Percentiles rank a stretch among this genome's conserved stretches.
These are phyloP conservation scores for Meripilus lineatus DNA, from an alignment of 1,284 basidiomycete genomes.

Conservation along the genomic window DNA sequence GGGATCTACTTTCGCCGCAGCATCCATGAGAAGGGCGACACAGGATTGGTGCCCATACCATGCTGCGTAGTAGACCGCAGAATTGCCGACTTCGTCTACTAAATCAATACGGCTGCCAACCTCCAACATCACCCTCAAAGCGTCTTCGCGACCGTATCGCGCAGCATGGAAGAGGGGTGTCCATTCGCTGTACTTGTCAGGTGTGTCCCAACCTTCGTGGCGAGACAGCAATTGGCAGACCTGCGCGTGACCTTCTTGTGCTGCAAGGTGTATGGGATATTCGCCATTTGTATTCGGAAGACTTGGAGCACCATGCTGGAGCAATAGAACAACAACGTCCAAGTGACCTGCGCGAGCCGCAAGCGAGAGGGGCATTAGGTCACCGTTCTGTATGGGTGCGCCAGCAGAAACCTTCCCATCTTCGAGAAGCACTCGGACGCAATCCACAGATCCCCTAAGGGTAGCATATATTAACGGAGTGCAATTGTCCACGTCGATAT, in stretches of 20 bases:
- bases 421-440: conserved; percentile 75
- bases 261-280: conserved; percentile 96
- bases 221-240: conserved; percentile 78
- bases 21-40: conserved; percentile 68
- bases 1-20: conserved; percentile 23
- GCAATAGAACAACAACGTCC: conserved; percentile 77
- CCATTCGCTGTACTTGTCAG: conserved; percentile 98
- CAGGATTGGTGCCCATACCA: conserved; percentile 94
- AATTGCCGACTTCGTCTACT: conserved; percentile 83
- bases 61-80: conserved; percentile 91
- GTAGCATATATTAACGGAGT: conserved; percentile 93
- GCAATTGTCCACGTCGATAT: conserved; percentile 91
- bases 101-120: conserved; percentile 70
- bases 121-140: conserved; percentile 74
- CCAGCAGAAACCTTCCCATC: conserved; percentile 59
- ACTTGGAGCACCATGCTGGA: conserved; percentile 75
- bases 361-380: conserved; percentile 85
- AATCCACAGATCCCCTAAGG: conserved; percentile 79
- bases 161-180: conserved; percentile 97
- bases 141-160: conserved; percentile 78
- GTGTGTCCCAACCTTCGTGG: conserved; percentile 79
- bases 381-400: conserved; percentile 52
- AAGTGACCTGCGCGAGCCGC: conserved; percentile 90
- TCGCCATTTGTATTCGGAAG: conserved; percentile 91
- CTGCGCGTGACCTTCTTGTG: conserved; percentile 87